These are phyloP conservation scores for Phalaenopsis equestris DNA, from an alignment of 106 monocot species.

Conservation along the genomic window DNA sequence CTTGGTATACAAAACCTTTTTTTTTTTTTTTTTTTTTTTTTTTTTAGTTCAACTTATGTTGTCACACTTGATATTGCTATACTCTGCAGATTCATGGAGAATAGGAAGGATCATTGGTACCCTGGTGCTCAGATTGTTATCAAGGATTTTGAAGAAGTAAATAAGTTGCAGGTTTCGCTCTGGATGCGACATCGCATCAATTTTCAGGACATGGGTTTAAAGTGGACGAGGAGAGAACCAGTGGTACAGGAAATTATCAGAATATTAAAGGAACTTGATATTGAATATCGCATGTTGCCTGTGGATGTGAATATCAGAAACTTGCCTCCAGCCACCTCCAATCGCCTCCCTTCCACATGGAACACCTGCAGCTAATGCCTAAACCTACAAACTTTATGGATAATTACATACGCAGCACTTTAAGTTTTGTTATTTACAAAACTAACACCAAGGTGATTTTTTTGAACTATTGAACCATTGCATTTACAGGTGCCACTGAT, in stretches of 20 bases:
- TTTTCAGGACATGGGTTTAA: slow-evolving; percentile 72
- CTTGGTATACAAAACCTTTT: too few species aligned
- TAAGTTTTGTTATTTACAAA: too few species aligned
- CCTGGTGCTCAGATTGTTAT: slow-evolving; percentile 43
- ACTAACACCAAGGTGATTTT: too few species aligned
- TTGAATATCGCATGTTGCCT: slow-evolving; percentile 78
- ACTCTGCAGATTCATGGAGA: slow-evolving; percentile 56
- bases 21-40: too few species aligned
- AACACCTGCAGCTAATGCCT: background rate
- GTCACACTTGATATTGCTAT: too few species aligned
- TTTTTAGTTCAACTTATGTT: too few species aligned
- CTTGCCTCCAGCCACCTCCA: slow-evolving; percentile 40
- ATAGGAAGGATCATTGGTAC: slow-evolving; percentile 77
- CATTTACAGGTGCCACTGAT: too few species aligned
- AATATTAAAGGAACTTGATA: slow-evolving; percentile 56
- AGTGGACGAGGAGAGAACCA: slow-evolving; percentile 56
- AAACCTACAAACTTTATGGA: too few species aligned
- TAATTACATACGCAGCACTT: too few species aligned
- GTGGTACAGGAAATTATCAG: slow-evolving; percentile 74
- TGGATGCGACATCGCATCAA: slow-evolving; percentile 75
- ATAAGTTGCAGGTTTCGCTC: slow-evolving; percentile 60
- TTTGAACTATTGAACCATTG: too few species aligned
- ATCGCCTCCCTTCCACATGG: slow-evolving; percentile 66
- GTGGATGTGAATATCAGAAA: slow-evolving; percentile 65
- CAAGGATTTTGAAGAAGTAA: slow-evolving; percentile 82